Percentiles rank a stretch among this genome's conserved stretches.
Evolutionary conservation across 768 basidiomycete genomes (phyloP).

Genomic region (Tricholoma sp.): DNA sequence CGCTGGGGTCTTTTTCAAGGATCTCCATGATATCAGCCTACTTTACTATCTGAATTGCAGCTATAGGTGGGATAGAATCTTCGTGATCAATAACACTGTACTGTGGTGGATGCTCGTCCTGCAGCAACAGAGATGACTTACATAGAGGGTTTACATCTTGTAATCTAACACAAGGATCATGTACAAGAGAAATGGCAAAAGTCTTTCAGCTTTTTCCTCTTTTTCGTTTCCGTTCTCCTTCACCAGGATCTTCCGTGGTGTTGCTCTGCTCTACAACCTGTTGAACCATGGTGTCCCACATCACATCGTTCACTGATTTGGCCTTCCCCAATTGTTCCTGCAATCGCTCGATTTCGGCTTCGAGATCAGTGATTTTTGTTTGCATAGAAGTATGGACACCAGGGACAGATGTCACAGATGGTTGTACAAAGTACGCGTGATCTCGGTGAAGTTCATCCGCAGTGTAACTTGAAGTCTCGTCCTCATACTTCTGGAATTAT

Average conservation of each 20-base stretch:
- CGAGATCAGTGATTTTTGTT: constrained; percentile 60
- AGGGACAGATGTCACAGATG: constrained; percentile 23
- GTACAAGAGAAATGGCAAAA: neutral
- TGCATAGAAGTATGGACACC: constrained; percentile 38
- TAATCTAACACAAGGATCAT: neutral
- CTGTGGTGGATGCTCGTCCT: neutral
- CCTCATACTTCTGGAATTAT: constrained; percentile 20
- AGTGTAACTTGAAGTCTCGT: constrained; percentile 36
- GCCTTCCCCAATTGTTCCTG: constrained; percentile 74
- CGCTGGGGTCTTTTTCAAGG: neutral
- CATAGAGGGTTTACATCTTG: neutral
- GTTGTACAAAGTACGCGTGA: constrained; percentile 59
- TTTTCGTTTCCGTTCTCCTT: constrained; percentile 24
- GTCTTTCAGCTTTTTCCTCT: constrained; percentile 21
- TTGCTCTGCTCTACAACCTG: constrained; percentile 40
- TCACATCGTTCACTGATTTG: constrained; percentile 86
- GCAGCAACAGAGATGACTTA: neutral
- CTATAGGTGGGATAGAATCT: neutral
- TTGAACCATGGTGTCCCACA: constrained; percentile 88
- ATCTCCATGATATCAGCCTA: neutral
- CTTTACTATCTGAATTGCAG: neutral
- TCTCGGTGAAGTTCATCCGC: constrained; percentile 58
- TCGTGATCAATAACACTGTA: neutral
- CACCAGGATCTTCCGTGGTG: constrained; percentile 10
- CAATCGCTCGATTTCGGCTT: constrained; percentile 63